Evolutionary conservation across 2,329 filamentous ascomycete species (phyloP).

Genomic region (Exophiala oligosperma): DNA sequence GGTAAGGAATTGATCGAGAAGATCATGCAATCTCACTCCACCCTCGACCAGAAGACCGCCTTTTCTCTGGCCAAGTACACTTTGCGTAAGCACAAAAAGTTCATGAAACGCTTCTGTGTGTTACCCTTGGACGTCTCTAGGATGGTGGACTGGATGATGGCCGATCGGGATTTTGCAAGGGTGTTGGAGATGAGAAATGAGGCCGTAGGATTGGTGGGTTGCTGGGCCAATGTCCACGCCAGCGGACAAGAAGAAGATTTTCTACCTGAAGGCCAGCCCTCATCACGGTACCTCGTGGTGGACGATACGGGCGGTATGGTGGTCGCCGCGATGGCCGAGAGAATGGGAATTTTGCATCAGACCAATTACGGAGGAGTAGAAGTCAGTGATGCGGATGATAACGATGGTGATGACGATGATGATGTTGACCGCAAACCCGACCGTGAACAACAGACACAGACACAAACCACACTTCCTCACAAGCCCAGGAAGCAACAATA

Average conservation of each 20-base stretch:
- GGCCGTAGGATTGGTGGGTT: conserved; percentile 74
- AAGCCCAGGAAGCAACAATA: conserved; percentile 32
- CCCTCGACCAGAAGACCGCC: conserved; percentile 87
- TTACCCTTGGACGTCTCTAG: conserved; percentile 77
- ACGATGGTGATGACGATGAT: conserved; percentile 12
- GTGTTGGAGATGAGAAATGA: conserved; percentile 88
- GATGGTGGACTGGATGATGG: conserved; percentile 73
- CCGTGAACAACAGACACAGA: conserved; percentile 2
- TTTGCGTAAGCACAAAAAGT: conserved; percentile 89
- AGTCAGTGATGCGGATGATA: background rate
- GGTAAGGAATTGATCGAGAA: conserved; percentile 92
- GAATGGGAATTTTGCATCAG: conserved; percentile 76
- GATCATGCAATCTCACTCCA: conserved; percentile 83
- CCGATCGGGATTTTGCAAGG: conserved; percentile 75
- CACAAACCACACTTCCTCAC: conserved; percentile 25
- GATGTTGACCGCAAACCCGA: conserved; percentile 16
- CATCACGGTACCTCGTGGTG: conserved; percentile 70
- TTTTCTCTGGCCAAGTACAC: conserved; percentile 97
- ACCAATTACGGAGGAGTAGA: conserved; percentile 25
- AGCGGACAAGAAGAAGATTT: conserved; percentile 42
- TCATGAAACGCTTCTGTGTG: conserved; percentile 81
- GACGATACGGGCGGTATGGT: conserved; percentile 85
- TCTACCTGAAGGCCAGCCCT: conserved; percentile 26
- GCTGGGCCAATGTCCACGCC: conserved; percentile 82
- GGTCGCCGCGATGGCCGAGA: conserved; percentile 80